These are phyloP conservation scores for Fragaria ananassa DNA, from an alignment of 306 rosid genomes.

Conservation along the genomic window DNA sequence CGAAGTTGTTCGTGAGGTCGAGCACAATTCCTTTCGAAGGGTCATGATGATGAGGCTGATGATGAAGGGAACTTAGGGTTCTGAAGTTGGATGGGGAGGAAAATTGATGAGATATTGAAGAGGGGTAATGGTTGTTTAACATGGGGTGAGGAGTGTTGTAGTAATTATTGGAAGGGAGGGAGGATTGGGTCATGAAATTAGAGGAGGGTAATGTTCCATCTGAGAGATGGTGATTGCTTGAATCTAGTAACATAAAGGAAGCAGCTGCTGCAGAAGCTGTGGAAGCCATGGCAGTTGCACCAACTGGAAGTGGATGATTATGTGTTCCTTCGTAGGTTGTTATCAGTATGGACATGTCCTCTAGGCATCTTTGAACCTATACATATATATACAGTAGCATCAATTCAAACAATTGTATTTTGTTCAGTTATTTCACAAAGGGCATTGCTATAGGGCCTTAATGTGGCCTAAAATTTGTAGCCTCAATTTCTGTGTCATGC, in stretches of 20 bases:
- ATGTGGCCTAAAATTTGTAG: no score
- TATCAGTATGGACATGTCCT: constrained; percentile 91
- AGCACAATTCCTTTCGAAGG: constrained; percentile 62
- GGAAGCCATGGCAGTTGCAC: constrained; percentile 93
- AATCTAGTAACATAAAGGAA: constrained; percentile 66
- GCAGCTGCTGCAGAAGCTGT: constrained; percentile 53
- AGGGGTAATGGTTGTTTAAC: constrained; percentile 23
- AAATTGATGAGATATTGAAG: constrained; percentile 15
- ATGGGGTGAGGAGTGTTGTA: constrained; percentile 24
- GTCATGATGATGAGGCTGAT: constrained; percentile 37
- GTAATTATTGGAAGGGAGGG: constrained; percentile 24
- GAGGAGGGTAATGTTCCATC: constrained; percentile 22
- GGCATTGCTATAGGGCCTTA: no score
- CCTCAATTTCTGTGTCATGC: no score
- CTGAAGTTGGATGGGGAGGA: constrained; percentile 25
- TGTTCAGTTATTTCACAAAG: not conserved
- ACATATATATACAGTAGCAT: not conserved
- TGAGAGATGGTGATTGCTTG: constrained; percentile 37
- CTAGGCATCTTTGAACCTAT: constrained; percentile 95
- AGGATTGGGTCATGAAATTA: constrained; percentile 31
- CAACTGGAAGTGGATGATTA: constrained; percentile 92
- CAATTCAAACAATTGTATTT: not conserved
- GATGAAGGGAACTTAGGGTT: constrained; percentile 36
- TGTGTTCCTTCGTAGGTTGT: constrained; percentile 98
- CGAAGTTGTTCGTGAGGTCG: constrained; percentile 51